Evolutionary conservation across 352 stramenopile genomes (phyloP), one percentile per base, ranked within the genome.

Genomic region (Phytopythium cucurbitacearum): DNA sequence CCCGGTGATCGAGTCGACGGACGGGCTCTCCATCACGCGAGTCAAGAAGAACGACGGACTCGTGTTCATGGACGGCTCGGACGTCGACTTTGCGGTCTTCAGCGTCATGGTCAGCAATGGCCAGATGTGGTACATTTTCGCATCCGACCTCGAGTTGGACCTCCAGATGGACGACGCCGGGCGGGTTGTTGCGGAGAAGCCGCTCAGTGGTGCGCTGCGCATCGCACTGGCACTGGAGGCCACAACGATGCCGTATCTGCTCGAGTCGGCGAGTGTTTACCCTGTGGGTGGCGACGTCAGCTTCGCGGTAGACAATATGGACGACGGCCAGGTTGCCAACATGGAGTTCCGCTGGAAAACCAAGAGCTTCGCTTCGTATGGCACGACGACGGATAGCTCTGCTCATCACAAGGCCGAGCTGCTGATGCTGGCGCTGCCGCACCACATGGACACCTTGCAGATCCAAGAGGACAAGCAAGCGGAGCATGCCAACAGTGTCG

Each of bases 341-440:
- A 48, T 91, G 3, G 59, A 81, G 54, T 87, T 89, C 40, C 60
- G 68, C 8, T 91, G 81, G 81, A 85, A 83, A 44, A 84, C 70
- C 7, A 67, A 68, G 9, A 67, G 50, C 11, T 89, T 91, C 48
- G 49, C 59, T 4, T 40, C 51, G 12, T 73, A 64, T 11, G 51
- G 60, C 15, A 61, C 56, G 7, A 39, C 57, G 3, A 41, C 56
- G 8, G 60, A 67, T 21, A 69, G 67, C 33, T 51, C 10, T 15
- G 28, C 42, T 16, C 42, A 15, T 9, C 36, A 45, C 15, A 39
- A 5, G 0, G 61, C 54, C n/a, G 69, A 82, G 53, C 57, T 91
- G 16, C 53, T 92, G 46, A 92, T 93, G 85, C 54, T 91, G 11
- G 69, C 79, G 15, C 51, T 91, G 37, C 76, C 82, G 4, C 85